Percentiles rank a stretch among this genome's conserved stretches.
Evolutionary conservation across 306 rosid genomes (phyloP).

Genomic region (Datisca glomerata): DNA sequence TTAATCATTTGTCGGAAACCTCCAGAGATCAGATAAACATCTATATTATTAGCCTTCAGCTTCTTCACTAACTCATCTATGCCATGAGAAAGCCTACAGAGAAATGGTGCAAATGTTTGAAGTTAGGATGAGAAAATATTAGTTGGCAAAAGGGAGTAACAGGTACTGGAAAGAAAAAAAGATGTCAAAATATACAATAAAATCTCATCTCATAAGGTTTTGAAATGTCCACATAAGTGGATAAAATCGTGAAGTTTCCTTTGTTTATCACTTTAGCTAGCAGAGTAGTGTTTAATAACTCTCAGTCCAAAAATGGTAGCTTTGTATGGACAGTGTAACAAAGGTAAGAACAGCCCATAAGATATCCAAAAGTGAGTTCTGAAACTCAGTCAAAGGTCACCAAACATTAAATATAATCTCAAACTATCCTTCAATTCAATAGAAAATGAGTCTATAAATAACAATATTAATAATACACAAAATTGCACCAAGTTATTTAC

Average conservation of each 20-base stretch:
- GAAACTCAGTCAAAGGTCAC: too few relatives aligned
- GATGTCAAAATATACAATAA: not conserved
- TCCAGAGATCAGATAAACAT: constrained; percentile 77
- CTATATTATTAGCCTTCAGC: constrained; percentile 43
- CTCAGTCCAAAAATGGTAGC: too few relatives aligned
- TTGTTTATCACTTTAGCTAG: too few relatives aligned
- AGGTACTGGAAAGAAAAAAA: not conserved
- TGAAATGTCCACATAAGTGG: too few relatives aligned
- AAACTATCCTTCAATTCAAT: not conserved
- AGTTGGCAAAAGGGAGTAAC: not conserved
- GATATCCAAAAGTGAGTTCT: too few relatives aligned
- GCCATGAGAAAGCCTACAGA: constrained; percentile 82
- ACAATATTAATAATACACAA: not conserved
- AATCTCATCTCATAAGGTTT: too few relatives aligned
- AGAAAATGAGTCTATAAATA: not conserved
- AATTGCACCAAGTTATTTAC: not conserved
- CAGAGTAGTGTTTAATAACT: too few relatives aligned
- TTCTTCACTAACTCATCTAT: constrained; percentile 60
- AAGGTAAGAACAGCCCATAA: too few relatives aligned
- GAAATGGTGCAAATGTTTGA: constrained; percentile 1
- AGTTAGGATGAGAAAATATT: not conserved
- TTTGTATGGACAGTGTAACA: too few relatives aligned
- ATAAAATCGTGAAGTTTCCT: too few relatives aligned
- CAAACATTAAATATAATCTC: too few relatives aligned
- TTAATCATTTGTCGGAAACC: constrained; percentile 96